These are phyloP conservation scores for Salicornia ramosissima DNA, from an alignment of 148 eudicot species.

Conservation along the genomic window DNA sequence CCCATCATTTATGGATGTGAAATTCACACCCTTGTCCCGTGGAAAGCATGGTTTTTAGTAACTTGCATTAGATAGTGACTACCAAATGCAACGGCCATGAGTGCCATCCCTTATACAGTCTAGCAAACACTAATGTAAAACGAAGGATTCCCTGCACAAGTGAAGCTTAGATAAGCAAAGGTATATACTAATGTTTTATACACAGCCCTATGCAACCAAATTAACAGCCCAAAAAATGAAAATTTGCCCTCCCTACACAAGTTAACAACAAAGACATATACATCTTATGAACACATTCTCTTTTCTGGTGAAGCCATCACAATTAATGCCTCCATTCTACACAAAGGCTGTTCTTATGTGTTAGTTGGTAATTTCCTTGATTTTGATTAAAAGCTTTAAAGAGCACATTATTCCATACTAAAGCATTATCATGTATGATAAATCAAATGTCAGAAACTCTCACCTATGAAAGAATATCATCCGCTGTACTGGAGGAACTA, in stretches of 20 bases:
- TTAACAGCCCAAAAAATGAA: background rate
- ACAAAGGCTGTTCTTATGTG: background rate
- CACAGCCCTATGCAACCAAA: background rate
- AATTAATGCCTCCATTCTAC: background rate
- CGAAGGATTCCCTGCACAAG: background rate
- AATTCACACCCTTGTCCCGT: background rate
- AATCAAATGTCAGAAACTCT: background rate
- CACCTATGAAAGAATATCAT: constrained; percentile 11
- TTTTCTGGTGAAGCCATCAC: background rate
- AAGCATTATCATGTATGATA: constrained; percentile 9
- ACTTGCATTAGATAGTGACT: background rate
- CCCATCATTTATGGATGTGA: background rate
- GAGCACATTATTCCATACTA: background rate
- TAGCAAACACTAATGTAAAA: background rate
- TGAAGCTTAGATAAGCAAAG: background rate
- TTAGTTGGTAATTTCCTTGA: background rate
- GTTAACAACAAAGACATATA: background rate
- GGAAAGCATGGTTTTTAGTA: background rate
- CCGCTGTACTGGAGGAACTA: constrained; percentile 14
- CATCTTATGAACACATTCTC: background rate
- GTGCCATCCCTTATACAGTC: background rate
- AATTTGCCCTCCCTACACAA: background rate
- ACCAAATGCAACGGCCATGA: background rate
- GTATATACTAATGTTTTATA: background rate
- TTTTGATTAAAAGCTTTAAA: background rate